Percentiles rank a stretch among this genome's conserved stretches.
These are phyloP conservation scores for Ambrosiella cleistominuta DNA, from an alignment of 2,329 filamentous ascomycete species.

Conservation along the genomic window DNA sequence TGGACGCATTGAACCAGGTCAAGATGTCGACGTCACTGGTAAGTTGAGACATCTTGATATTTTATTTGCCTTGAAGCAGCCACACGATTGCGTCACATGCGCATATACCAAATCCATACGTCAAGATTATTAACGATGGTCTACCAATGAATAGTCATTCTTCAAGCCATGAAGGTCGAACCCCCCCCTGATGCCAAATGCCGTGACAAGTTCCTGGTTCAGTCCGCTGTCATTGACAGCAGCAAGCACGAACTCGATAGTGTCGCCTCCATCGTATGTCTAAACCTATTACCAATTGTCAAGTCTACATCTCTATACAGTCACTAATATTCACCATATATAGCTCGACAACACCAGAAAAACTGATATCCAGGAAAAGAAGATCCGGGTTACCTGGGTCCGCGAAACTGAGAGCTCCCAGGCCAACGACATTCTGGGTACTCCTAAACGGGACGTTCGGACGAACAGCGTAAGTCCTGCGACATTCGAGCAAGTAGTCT, in stretches of 20 bases:
- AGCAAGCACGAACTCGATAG: slow-evolving; percentile 70
- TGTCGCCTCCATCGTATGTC: slow-evolving; percentile 60
- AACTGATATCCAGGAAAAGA: slow-evolving; percentile 69
- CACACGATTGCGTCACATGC: slow-evolving; percentile 13
- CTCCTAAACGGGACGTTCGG: slow-evolving; percentile 12
- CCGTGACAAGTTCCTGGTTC: slow-evolving; percentile 93
- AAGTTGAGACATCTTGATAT: slow-evolving; percentile 18
- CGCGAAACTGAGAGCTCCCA: slow-evolving; percentile 34
- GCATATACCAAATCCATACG: slow-evolving; percentile 14
- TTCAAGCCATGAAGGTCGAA: slow-evolving; percentile 96
- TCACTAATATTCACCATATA: slow-evolving; percentile 2
- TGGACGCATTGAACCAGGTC: slow-evolving; percentile 79
- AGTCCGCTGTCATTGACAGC: slow-evolving; percentile 62
- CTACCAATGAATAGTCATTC: slow-evolving; percentile 44
- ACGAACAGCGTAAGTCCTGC: slow-evolving; percentile 8
- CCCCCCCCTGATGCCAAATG: slow-evolving; percentile 74
- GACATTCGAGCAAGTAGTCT: neutral
- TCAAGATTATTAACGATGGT: too few relatives aligned
- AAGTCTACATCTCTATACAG: neutral
- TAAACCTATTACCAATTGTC: neutral
- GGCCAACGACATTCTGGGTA: slow-evolving; percentile 10
- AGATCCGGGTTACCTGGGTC: slow-evolving; percentile 84
- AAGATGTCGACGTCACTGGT: slow-evolving; percentile 88
- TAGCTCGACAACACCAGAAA: slow-evolving; percentile 72
- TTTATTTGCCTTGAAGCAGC: neutral